Evolutionary conservation across 495 filamentous ascomycete species (phyloP), one percentile per base, ranked within the genome.

Genomic region (Penicillium paradoxum): DNA sequence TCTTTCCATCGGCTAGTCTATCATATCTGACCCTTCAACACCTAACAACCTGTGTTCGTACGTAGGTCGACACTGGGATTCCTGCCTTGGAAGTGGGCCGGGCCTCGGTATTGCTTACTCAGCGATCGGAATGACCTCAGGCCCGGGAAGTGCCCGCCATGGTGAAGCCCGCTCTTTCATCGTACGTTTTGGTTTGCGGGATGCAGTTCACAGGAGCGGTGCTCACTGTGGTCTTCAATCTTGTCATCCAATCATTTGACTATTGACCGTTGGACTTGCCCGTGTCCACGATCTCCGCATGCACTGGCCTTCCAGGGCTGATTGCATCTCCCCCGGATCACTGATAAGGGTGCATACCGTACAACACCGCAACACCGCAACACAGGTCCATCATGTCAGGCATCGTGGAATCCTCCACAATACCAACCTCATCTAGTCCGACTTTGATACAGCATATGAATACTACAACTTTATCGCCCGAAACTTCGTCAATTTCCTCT

Each of bases 401-500:
- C 14, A 33, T 54, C 33, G 25, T 62, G 38, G 58, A 29, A 21
- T 34, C 57, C 38, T 46, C 60, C 13, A 40, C 51, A 25, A 47
- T 61, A 50, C 53, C 60, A 36, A 63, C 56, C 40, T 61, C 63
- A 6, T 53, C 63, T 22, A 38, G 50, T 39, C 49, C 49, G 4
- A 24, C 62, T 8, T 14, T 63, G 0, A 17, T 45, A 1, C 55
- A 61, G 8, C 37, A 49, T 21, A 18, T 64, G 1, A 62, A 55
- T 36, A 41, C 46, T 3, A 58, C 62, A n/a, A 46, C 34, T n/a
- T 29, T 6, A 40, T 55, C 40, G 46, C 72, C 42, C 39, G 52
- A 29, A 33, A 39, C 43, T 13, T 63, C 63, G 33, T 36, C 64
- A 13, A 39, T 72, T n/a, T 69, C 71, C 17, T 68, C 64, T 9